Evolutionary conservation across 2,329 filamentous ascomycete genomes (phyloP).

Genomic region (Graphilbum ipis-grandicollis): DNA sequence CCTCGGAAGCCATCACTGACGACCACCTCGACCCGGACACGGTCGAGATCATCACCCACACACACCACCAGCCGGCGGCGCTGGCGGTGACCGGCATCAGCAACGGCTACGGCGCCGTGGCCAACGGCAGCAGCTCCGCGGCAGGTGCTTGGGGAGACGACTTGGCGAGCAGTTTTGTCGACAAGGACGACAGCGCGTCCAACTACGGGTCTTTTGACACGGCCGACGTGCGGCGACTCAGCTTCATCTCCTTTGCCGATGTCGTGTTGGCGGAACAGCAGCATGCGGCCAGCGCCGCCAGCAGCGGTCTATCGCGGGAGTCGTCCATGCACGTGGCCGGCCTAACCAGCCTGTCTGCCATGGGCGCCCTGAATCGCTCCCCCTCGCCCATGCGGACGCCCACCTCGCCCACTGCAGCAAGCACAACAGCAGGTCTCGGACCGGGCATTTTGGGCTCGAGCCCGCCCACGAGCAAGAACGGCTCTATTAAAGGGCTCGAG

Average conservation of each 20-base stretch:
- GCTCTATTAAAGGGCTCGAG: constrained; percentile 59
- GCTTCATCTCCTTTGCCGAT: constrained; percentile 94
- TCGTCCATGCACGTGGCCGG: constrained; percentile 48
- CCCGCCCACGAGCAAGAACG: constrained; percentile 58
- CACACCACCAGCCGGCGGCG: constrained; percentile 63
- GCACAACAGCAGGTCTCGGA: too few species aligned
- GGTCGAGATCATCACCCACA: constrained; percentile 84
- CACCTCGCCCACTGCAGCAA: constrained; percentile 44
- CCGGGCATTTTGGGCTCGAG: constrained; percentile 36
- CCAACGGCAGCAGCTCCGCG: constrained; percentile 1
- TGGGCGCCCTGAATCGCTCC: constrained; percentile 40
- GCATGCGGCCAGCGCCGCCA: constrained; percentile 17
- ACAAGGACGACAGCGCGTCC: constrained; percentile 42
- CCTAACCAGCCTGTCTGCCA: constrained; percentile 39
- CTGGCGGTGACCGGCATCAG: constrained; percentile 41
- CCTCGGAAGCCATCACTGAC: constrained; percentile 83
- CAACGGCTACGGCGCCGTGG: constrained; percentile 15
- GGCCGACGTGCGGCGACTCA: constrained; percentile 64
- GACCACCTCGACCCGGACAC: constrained; percentile 67
- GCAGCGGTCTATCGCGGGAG: constrained; percentile 38
- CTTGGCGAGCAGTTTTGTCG: constrained; percentile 30
- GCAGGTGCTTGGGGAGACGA: constrained; percentile 38
- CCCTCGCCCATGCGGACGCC: constrained; percentile 69
- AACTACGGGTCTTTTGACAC: constrained; percentile 66
- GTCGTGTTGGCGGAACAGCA: constrained; percentile 71